phyloP scores from a whole-genome alignment of 306 rosid species.

The Acmispon strigosus region DNA sequence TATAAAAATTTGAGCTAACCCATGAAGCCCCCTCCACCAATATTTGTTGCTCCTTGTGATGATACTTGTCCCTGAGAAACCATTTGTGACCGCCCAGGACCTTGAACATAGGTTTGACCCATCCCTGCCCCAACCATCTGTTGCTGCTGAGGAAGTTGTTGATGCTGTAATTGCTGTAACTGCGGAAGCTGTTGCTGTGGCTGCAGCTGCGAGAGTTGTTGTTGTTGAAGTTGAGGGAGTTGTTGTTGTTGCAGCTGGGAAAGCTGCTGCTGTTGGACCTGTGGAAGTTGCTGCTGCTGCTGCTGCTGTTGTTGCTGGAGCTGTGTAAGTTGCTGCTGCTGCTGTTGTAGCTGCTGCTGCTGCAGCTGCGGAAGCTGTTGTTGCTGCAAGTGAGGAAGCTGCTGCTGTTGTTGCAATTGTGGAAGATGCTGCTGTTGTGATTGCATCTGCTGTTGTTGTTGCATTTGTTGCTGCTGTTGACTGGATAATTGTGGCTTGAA shows the following conservation, averaged over 20 bases:
- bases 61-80: conserved; percentile 78
- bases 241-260: conserved; percentile 19
- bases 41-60: conserved; percentile 63
- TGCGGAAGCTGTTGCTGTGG: conserved; percentile 52
- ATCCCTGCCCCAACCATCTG: conserved; percentile 82
- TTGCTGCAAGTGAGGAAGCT: conserved; percentile 29
- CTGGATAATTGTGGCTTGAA: conserved; percentile 79
- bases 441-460: conserved; percentile 42
- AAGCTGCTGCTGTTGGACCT: too few species aligned
- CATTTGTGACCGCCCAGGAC: conserved; percentile 69
- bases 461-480: conserved; percentile 71
- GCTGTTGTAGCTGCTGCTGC: conserved; percentile 27
- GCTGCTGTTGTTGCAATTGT: conserved; percentile 40
- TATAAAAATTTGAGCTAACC: conserved; percentile 27
- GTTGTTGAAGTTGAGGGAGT: conserved; percentile 34
- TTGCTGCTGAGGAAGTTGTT: conserved; percentile 60
- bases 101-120: conserved; percentile 76
- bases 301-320: too few species aligned
- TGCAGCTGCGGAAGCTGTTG: conserved; percentile 32
- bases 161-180: conserved; percentile 56
- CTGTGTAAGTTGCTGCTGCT: conserved; percentile 15
- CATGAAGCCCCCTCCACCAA: conserved; percentile 82
- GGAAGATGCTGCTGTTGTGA: conserved; percentile 44
- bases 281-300: too few species aligned
- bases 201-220: conserved; percentile 31